phyloP scores from a whole-genome alignment of 805 yeast genomes.

The Myxozyma neotropica region DNA sequence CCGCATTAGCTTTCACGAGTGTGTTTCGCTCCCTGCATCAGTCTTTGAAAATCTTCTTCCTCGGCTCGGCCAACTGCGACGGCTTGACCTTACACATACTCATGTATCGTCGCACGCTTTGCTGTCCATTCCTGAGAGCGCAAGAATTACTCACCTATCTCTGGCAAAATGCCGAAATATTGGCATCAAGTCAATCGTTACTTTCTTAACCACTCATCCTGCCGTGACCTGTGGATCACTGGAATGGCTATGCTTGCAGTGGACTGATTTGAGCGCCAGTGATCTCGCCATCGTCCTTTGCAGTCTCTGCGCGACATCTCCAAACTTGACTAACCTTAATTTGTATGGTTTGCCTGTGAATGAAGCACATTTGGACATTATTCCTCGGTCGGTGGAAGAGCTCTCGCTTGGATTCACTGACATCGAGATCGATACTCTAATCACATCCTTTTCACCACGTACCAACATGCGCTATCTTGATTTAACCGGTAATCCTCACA shows the following conservation, averaged over 20 bases:
- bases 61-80: slow-evolving; percentile 56
- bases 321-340: slow-evolving; percentile 54
- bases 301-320: slow-evolving; percentile 41
- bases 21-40: slow-evolving; percentile 71
- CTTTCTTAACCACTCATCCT: slow-evolving; percentile 72
- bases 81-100: slow-evolving; percentile 81
- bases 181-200: slow-evolving; percentile 69
- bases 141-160: slow-evolving; percentile 73
- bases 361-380: slow-evolving; percentile 41
- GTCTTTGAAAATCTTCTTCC: slow-evolving; percentile 61
- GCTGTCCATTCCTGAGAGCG: slow-evolving; percentile 55
- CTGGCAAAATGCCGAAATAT: slow-evolving; percentile 38
- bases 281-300: slow-evolving; percentile 54
- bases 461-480: slow-evolving; percentile 59
- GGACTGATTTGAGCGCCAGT: slow-evolving; percentile 55
- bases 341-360: slow-evolving; percentile 67
- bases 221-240: slow-evolving; percentile 47
- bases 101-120: slow-evolving; percentile 68
- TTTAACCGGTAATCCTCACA: slow-evolving; percentile 60
- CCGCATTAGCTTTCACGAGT: slow-evolving; percentile 79
- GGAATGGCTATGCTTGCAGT: slow-evolving; percentile 68
- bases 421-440: slow-evolving; percentile 37
- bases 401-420: slow-evolving; percentile 42
- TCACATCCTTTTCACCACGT: slow-evolving; percentile 34
- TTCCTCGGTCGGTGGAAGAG: slow-evolving; percentile 38